phyloP scores from a whole-genome alignment of 1,139 yeast species.

The Wickerhamiella pararugosa region DNA sequence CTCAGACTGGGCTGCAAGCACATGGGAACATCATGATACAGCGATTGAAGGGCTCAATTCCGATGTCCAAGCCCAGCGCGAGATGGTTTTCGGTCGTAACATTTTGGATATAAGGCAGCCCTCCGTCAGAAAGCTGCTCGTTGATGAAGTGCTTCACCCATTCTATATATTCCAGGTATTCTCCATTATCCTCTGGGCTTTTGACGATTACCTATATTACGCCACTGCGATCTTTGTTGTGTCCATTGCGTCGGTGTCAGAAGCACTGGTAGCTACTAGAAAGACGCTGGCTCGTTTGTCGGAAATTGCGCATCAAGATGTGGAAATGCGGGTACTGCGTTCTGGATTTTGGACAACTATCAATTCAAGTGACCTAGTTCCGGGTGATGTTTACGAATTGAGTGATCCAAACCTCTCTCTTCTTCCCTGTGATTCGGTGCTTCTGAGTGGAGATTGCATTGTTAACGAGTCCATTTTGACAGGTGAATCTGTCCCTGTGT shows the following conservation, averaged over 20 bases:
- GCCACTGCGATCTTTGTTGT: slow-evolving; percentile 85
- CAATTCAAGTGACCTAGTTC: slow-evolving; percentile 70
- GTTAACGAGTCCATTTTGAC: slow-evolving; percentile 92
- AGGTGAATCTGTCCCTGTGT: slow-evolving; percentile 95
- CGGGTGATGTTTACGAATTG: slow-evolving; percentile 89
- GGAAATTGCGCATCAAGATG: slow-evolving; percentile 54
- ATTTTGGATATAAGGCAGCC: slow-evolving; percentile 66
- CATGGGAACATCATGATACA: slow-evolving; percentile 48
- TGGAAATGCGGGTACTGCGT: slow-evolving; percentile 81
- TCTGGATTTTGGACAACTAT: slow-evolving; percentile 87
- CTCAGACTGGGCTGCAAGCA: slow-evolving; percentile 67
- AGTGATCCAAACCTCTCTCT: slow-evolving; percentile 62
- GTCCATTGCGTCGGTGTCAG: slow-evolving; percentile 61
- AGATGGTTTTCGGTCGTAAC: slow-evolving; percentile 62
- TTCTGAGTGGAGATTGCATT: slow-evolving; percentile 82
- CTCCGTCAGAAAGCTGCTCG: slow-evolving; percentile 43
- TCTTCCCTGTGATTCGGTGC: slow-evolving; percentile 80
- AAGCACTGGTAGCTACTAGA: slow-evolving; percentile 73
- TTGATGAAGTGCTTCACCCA: slow-evolving; percentile 87
- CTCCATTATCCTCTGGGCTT: slow-evolving; percentile 79
- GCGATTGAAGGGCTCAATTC: slow-evolving; percentile 62
- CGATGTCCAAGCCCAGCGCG: slow-evolving; percentile 51
- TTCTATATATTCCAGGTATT: slow-evolving; percentile 89
- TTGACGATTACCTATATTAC: slow-evolving; percentile 83
- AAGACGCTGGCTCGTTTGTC: slow-evolving; percentile 58